phyloP scores from a whole-genome alignment of 1,284 basidiomycete species.

The Macrocystidia cucumis region DNA sequence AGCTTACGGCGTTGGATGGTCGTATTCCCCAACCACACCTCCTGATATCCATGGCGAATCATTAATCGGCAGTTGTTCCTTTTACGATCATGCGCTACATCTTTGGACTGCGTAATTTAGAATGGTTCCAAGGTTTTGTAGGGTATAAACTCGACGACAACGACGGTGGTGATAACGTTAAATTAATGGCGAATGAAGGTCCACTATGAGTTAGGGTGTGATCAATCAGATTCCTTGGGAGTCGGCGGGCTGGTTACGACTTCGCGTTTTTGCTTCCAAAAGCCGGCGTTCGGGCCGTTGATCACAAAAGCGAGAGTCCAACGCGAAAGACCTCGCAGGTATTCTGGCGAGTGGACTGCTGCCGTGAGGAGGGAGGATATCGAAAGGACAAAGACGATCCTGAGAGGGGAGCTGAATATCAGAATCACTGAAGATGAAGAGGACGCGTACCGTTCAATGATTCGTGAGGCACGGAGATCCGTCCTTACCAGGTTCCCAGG shows the following conservation, averaged over 20 bases:
- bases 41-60: conserved; percentile 29
- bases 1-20: conserved; percentile 97
- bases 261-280: conserved; percentile 36
- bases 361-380: conserved; percentile 58
- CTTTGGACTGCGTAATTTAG: conserved; percentile 63
- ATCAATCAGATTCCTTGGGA: conserved; percentile 4
- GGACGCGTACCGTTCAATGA: conserved; percentile 43
- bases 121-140: conserved; percentile 1
- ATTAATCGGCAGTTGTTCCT: conserved; percentile 86
- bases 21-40: conserved; percentile 33
- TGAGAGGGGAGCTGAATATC: conserved; percentile 13
- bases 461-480: conserved; percentile 26
- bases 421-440: conserved; percentile 3
- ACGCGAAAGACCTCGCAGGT: conserved; percentile 60
- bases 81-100: conserved; percentile 88
- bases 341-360: conserved; percentile 50
- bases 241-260: conserved; percentile 6
- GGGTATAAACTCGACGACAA: too few relatives aligned
- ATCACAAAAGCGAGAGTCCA: conserved; percentile 63
- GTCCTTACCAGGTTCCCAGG: conserved; percentile 44
- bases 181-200: too few relatives aligned
- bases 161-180: too few relatives aligned
- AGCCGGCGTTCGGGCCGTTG: conserved; percentile 45
- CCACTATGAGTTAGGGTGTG: neutral
- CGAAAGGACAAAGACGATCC: conserved; percentile 50